Conservation (phyloP, 345 rosid genomes). For the Murraya paniculata region DNA sequence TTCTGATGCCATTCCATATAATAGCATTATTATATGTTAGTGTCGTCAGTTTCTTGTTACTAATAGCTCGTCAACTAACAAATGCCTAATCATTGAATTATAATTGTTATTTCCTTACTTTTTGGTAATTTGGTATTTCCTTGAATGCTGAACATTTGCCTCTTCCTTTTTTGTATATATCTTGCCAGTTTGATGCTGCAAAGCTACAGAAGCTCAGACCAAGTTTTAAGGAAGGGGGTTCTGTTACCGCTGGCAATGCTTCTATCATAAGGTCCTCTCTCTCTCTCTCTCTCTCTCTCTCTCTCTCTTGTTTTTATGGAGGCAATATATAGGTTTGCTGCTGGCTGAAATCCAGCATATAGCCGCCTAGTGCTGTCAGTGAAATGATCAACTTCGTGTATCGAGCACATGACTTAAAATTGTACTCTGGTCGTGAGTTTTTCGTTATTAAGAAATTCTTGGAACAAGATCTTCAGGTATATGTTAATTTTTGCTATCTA, state of each 20-base stretch:
- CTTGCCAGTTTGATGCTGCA: constrained; percentile 65
- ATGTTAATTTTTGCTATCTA: not conserved
- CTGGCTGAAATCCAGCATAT: not conserved
- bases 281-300: constrained; percentile 14
- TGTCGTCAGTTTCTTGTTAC: not conserved
- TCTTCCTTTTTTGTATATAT: not conserved
- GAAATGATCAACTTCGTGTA: not conserved
- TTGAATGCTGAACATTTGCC: constrained; percentile 6
- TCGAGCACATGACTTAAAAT: not conserved
- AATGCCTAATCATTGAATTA: not conserved
- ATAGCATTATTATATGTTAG: not conserved
- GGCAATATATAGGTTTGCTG: not conserved
- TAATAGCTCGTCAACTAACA: not conserved
- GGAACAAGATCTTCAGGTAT: constrained; percentile 2
- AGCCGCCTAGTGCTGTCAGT: not conserved
- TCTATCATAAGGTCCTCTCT: constrained; percentile 77
- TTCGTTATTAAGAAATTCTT: not conserved
- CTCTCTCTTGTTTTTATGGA: not conserved
- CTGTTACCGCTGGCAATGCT: constrained; percentile 98
- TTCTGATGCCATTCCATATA: not conserved
- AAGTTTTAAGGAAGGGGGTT: constrained; percentile 87
- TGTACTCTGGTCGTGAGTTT: not conserved
- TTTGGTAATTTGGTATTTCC: constrained; percentile 4
- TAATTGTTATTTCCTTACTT: not conserved
- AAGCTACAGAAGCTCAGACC: constrained; percentile 85